Percentiles rank a stretch among this genome's conserved stretches.
Conservation (phyloP, 805 yeast genomes). For the Lipomyces yamanashiensis region DNA sequence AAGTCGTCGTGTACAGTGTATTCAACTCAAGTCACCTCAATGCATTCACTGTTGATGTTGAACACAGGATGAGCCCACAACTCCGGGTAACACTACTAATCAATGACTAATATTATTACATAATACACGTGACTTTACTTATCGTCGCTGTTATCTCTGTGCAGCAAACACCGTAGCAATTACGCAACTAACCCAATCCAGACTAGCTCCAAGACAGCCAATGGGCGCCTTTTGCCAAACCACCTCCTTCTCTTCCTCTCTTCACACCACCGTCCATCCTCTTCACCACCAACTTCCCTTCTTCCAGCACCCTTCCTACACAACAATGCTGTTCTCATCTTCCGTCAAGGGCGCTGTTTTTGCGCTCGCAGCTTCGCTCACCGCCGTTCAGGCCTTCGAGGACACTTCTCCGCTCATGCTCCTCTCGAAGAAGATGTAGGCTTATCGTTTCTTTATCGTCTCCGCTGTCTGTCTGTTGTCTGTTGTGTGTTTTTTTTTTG, state of each 20-base stretch:
- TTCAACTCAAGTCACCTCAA: not conserved
- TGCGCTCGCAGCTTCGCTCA: constrained; percentile 30
- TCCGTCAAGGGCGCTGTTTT: constrained; percentile 29
- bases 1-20: not conserved
- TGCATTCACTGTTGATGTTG: not conserved
- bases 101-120: not conserved
- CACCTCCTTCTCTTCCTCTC: constrained; percentile 13
- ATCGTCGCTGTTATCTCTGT: constrained; percentile 7
- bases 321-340: constrained; percentile 27
- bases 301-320: not conserved
- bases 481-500: not conserved
- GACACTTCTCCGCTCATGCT: constrained; percentile 40
- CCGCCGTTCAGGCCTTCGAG: constrained; percentile 38
- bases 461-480: not conserved
- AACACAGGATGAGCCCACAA: not conserved
- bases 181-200: not conserved
- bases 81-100: not conserved
- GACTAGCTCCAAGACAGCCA: constrained; percentile 12
- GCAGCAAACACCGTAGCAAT: not conserved
- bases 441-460: constrained; percentile 1
- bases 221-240: constrained; percentile 8
- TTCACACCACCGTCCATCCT: not conserved
- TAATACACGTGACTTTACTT: not conserved
- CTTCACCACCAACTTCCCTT: constrained; percentile 2
- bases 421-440: constrained; percentile 34